A percentile compares a stretch with the other conserved stretches of the same genome.
These are phyloP conservation scores for Microascus cirrosus DNA, from an alignment of 2,329 filamentous ascomycete species.

Conservation along the genomic window DNA sequence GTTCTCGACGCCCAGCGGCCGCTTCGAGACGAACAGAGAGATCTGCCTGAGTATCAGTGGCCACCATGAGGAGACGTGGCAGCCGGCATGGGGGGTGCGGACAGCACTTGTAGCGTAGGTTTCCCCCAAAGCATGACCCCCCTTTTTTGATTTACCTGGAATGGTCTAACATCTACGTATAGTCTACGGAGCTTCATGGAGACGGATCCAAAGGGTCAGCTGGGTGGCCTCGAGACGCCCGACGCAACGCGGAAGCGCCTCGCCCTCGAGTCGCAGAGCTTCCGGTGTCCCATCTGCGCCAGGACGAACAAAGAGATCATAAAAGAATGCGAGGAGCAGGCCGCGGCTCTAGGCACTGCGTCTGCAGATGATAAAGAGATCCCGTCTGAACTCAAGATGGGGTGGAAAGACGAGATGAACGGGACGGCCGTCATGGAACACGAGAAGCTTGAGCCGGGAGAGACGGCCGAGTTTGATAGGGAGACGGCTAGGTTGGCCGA, in stretches of 20 bases:
- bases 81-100: slow-evolving; percentile 92
- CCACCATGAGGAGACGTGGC: slow-evolving; percentile 97
- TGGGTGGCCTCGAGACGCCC: slow-evolving; percentile 75
- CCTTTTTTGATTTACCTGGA: background rate
- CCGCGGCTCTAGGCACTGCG: slow-evolving; percentile 23
- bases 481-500: slow-evolving; percentile 42
- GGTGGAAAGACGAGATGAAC: slow-evolving; percentile 59
- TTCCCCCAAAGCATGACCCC: background rate
- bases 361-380: slow-evolving; percentile 22
- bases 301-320: slow-evolving; percentile 66
- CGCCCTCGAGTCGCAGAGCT: slow-evolving; percentile 54
- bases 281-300: slow-evolving; percentile 60
- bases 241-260: slow-evolving; percentile 56
- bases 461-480: slow-evolving; percentile 16
- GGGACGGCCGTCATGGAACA: background rate
- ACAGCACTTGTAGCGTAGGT: slow-evolving; percentile 62
- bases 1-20: slow-evolving; percentile 81
- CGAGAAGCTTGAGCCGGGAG: slow-evolving; percentile 15
- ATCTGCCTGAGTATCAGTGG: slow-evolving; percentile 91
- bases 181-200: slow-evolving; percentile 84
- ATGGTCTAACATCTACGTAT: background rate
- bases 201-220: slow-evolving; percentile 73
- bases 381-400: slow-evolving; percentile 50
- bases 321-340: slow-evolving; percentile 51
- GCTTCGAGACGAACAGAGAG: slow-evolving; percentile 93